phyloP scores from a whole-genome alignment of 495 filamentous ascomycete genomes.

The Aspergillus funiculosus region DNA sequence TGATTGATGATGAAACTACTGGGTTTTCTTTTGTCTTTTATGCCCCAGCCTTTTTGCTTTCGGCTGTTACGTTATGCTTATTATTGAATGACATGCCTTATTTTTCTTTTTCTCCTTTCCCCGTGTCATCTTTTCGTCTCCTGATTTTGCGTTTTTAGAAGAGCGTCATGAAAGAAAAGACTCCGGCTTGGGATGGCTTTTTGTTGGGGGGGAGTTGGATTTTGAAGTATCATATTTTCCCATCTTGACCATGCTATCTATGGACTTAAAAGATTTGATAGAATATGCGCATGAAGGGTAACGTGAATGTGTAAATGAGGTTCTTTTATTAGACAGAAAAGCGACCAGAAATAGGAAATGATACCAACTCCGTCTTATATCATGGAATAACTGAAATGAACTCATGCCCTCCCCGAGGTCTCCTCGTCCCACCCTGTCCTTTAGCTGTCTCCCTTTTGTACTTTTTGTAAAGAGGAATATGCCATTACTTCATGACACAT shows the following conservation, averaged over 20 bases:
- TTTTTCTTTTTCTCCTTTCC: too few relatives aligned
- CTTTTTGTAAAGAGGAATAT: slow-evolving; percentile 25
- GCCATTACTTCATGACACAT: slow-evolving; percentile 42
- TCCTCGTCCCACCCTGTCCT: slow-evolving; percentile 20
- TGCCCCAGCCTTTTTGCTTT: slow-evolving; percentile 16
- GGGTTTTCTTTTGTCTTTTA: slow-evolving; percentile 16
- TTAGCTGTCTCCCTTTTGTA: slow-evolving; percentile 19
- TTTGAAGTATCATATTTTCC: neutral
- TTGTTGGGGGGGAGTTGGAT: too few relatives aligned
- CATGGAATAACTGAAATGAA: slow-evolving; percentile 43
- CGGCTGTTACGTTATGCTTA: slow-evolving; percentile 20
- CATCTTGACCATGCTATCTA: neutral
- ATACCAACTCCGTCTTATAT: slow-evolving; percentile 46
- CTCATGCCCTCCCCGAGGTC: slow-evolving; percentile 36
- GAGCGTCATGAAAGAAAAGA: too few relatives aligned
- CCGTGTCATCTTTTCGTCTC: slow-evolving; percentile 14
- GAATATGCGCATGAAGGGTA: too few relatives aligned
- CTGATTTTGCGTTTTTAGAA: slow-evolving; percentile 23
- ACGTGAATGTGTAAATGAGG: slow-evolving; percentile 17
- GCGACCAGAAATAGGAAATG: slow-evolving; percentile 31
- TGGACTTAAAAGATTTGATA: slow-evolving; percentile 21
- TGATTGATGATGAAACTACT: slow-evolving; percentile 14
- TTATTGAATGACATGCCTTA: slow-evolving; percentile 21
- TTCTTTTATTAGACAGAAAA: slow-evolving; percentile 40
- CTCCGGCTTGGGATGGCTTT: too few relatives aligned